Evolutionary conservation across 106 monocot species (phyloP), one percentile per base, ranked within the genome.

Genomic region (Narthecium ossifragum): DNA sequence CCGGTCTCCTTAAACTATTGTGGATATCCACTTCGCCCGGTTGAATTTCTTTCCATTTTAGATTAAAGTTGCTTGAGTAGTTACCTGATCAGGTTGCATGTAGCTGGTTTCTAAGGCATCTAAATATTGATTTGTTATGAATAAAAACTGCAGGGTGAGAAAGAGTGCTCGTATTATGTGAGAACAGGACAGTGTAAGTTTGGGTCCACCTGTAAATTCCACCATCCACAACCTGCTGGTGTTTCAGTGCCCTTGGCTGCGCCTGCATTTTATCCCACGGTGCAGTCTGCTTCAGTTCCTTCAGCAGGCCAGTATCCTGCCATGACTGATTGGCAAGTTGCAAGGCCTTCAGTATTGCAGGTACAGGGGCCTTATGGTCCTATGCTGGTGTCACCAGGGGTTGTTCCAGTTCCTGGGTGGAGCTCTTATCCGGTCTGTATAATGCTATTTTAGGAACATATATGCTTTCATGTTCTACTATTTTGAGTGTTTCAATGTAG

Each of bases 141-240:
- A n/a, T n/a, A n/a, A n/a, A n/a, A 8, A 55, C 12, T 39, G 49
- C 69, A 92, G 91, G 91, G 92, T 4, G 86, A 86, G 70, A 92
- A 73, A 62, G 92, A 92, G 28, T 92, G 92, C 41, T 62, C 83
- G 11, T 92, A 86, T 55, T 92, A 92, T 63, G 48, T 92, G 63
- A 92, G 79, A 59, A 83, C 83, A 23, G 86, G 83, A 26, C 74
- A 73, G 29, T 92, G 92, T 58, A 92, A 86, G 61, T 92, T 92
- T 75, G 92, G 86, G 48, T 60, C 63, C n/a, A 83, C 83, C 18
- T 92, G 92, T 75, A 92, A 92, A 70, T 92, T 86, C 52, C 76
- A 92, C 65, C 92, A 92, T 32, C 92, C 92, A 3, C 83, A 92
- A 58, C 73, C 65, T 57, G 33, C 33, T 59, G 64, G 73, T 53